Evolutionary conservation across 257 asterid species (phyloP), one percentile per base, ranked within the genome.

Genomic region (Ballota nigra): DNA sequence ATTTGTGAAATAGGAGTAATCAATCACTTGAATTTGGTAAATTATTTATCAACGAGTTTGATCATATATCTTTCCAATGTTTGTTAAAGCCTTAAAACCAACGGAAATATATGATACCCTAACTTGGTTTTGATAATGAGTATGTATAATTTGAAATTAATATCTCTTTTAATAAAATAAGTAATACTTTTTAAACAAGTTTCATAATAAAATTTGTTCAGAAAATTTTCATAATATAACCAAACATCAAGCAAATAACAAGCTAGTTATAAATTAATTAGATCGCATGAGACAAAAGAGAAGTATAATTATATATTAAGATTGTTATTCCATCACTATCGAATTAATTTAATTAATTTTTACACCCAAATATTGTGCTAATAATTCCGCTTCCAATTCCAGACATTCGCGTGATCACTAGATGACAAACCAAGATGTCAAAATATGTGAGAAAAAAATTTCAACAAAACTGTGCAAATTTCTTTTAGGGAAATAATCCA

Each of bases 351-450:
- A 58, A 31, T 29, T 47, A 47, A 51, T 24, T 38, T 13, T 5
- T 45, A 55, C n/a, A 59, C 24, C 20, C 58, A 62, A 41, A 52
- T 47, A 33, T 33, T 33, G 38, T 57, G 71, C 34, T 18, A 69
- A 68, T 77, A 69, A 77, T 70, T 59, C 80, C 78, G n/a, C 19
- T 23, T 26, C 63, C 70, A 24, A 13, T 55, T 71, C 74, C 78
- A 60, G 41, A 10, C 49, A 61, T 56, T 61, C 73, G 51, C 15
- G 22, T 53, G 53, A 18, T 45, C 73, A 75, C 55, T 62, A 65
- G 18, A 61, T 45, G 78, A 77, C 85, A 77, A 70, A 73, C 31
- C n/a, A 33, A 16, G 53, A 58, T 36, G 19, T 33, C 18, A 8
- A 36, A 28, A 58, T 23, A 11, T 23, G 26, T 15, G 15, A 47